These are phyloP conservation scores for Talaromyces atroroseus DNA, from an alignment of 2,329 filamentous ascomycete species.

Conservation along the genomic window DNA sequence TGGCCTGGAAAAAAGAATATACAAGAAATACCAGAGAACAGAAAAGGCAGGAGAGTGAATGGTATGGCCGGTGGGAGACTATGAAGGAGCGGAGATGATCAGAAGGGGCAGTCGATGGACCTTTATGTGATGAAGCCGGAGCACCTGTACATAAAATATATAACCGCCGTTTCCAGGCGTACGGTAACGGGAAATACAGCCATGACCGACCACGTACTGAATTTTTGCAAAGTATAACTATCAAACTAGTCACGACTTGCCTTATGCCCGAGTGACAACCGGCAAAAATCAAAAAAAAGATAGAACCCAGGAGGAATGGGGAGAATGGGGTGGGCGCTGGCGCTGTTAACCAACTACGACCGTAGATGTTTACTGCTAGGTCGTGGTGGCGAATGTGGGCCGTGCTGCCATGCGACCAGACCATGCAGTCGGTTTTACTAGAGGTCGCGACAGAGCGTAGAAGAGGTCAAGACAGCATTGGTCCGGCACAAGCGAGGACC, in stretches of 20 bases:
- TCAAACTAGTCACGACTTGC: not conserved
- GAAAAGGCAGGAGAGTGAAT: not conserved
- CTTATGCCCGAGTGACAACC: not conserved
- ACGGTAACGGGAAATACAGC: conserved; percentile 8
- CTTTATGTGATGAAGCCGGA: not conserved
- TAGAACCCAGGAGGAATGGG: not conserved
- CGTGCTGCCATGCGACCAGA: conserved; percentile 1
- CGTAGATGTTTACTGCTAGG: not conserved
- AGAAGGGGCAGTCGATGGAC: not conserved
- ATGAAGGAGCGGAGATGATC: not conserved
- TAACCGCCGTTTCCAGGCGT: not conserved
- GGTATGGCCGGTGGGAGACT: not conserved
- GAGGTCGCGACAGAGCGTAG: not conserved
- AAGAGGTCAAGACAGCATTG: not conserved
- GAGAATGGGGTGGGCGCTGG: too few species aligned
- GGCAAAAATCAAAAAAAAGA: not conserved
- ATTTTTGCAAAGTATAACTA: not conserved
- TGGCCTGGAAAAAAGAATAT: not conserved
- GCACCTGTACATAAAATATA: not conserved
- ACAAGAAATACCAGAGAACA: not conserved
- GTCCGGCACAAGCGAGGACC: not conserved
- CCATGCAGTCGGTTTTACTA: not conserved
- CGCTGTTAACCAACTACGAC: not conserved
- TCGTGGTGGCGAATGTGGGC: conserved; percentile 1
- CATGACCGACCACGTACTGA: conserved; percentile 4